These are phyloP conservation scores for Colletotrichum phormii DNA, from an alignment of 2,329 filamentous ascomycete genomes.

Conservation along the genomic window DNA sequence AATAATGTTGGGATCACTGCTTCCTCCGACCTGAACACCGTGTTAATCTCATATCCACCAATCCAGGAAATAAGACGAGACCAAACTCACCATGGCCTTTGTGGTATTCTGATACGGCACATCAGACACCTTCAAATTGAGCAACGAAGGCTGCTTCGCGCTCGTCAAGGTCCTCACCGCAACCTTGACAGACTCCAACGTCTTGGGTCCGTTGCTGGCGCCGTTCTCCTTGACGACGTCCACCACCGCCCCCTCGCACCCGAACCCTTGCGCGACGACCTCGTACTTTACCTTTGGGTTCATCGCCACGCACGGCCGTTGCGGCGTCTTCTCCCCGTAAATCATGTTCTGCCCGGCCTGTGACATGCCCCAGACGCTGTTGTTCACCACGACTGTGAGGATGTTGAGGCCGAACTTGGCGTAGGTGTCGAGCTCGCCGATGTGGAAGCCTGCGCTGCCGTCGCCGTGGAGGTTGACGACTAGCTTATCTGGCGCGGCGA, in stretches of 20 bases:
- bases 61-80: neutral
- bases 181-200: neutral
- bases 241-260: slow-evolving; percentile 11
- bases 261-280: slow-evolving; percentile 14
- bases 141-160: neutral
- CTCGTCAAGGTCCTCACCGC: neutral
- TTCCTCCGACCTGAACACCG: slow-evolving; percentile 8
- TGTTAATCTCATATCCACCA: neutral
- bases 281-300: slow-evolving; percentile 18
- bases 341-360: slow-evolving; percentile 22
- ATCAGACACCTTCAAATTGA: slow-evolving; percentile 18
- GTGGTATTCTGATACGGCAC: slow-evolving; percentile 16
- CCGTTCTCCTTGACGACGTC: neutral
- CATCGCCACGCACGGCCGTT: slow-evolving; percentile 24
- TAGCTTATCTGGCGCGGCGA: slow-evolving; percentile 17
- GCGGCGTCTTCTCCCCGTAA: slow-evolving; percentile 18
- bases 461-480: slow-evolving; percentile 22
- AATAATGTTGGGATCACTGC: slow-evolving; percentile 7
- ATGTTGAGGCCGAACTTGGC: slow-evolving; percentile 22
- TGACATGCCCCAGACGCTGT: slow-evolving; percentile 28
- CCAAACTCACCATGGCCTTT: slow-evolving; percentile 10
- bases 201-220: neutral
- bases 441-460: slow-evolving; percentile 21
- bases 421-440: slow-evolving; percentile 25
- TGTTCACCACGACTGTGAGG: slow-evolving; percentile 19